phyloP scores from a whole-genome alignment of 2,329 filamentous ascomycete genomes.

The Penicillium freii region DNA sequence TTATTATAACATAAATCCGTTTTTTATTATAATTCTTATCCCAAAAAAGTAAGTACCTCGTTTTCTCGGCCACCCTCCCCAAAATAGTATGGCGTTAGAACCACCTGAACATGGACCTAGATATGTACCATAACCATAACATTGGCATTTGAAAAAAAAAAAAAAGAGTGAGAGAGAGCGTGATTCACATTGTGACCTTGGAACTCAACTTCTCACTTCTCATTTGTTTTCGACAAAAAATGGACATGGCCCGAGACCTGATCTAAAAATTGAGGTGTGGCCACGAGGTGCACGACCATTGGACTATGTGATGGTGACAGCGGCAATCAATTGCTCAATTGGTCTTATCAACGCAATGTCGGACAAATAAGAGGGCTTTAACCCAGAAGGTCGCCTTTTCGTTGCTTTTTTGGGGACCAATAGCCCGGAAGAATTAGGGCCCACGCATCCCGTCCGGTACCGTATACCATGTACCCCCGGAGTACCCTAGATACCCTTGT shows the following conservation, averaged over 20 bases:
- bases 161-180: not conserved
- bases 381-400: not conserved
- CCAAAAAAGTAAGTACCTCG: not conserved
- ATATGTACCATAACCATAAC: not conserved
- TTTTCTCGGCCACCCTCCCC: not conserved
- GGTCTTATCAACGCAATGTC: conserved; percentile 19
- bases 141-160: not conserved
- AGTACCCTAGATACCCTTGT: not conserved
- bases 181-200: not conserved
- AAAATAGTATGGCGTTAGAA: not conserved
- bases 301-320: conserved; percentile 24
- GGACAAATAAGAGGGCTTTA: conserved; percentile 10
- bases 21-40: not conserved
- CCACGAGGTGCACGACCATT: conserved; percentile 24
- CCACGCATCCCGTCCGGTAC: conserved; percentile 3
- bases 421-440: not conserved
- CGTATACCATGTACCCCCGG: not conserved
- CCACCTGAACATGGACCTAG: not conserved
- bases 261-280: conserved; percentile 13
- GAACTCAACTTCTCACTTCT: not conserved
- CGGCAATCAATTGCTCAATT: conserved; percentile 25
- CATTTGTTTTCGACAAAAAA: not conserved
- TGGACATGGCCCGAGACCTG: not conserved
- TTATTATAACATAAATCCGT: not conserved
- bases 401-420: not conserved